phyloP scores from a whole-genome alignment of 192 early-diverging fungal species.

The Podila epigama region DNA sequence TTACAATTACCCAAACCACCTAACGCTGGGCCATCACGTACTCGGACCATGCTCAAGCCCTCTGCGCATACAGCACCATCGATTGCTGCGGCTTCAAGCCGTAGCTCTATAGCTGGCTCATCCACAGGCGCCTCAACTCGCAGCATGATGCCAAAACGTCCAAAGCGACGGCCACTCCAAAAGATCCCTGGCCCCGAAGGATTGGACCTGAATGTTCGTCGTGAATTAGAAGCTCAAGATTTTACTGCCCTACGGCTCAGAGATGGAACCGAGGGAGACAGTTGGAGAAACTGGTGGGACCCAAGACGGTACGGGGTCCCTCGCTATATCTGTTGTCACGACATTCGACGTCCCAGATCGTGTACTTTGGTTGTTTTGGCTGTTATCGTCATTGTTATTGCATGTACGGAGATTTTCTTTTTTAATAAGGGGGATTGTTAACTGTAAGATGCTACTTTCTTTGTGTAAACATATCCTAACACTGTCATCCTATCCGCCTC shows the following conservation, averaged over 20 bases:
- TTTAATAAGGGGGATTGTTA: neutral
- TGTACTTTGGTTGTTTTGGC: constrained; percentile 14
- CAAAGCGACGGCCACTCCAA: constrained; percentile 17
- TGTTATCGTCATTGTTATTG: constrained; percentile 11
- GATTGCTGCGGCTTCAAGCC: too few species aligned
- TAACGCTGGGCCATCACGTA: neutral
- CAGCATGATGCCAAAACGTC: neutral
- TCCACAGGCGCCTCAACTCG: neutral
- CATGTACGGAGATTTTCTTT: constrained; percentile 13
- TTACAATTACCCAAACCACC: neutral
- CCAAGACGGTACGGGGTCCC: constrained; percentile 31
- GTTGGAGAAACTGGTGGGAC: constrained; percentile 19
- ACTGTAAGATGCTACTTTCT: too few species aligned
- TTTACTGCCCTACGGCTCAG: constrained; percentile 7
- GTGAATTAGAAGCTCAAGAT: constrained; percentile 22
- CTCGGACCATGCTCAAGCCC: neutral
- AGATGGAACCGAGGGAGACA: constrained; percentile 1
- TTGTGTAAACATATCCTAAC: too few species aligned
- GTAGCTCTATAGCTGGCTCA: neutral
- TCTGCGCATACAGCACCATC: neutral
- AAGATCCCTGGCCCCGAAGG: constrained; percentile 33
- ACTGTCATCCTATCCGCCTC: too few species aligned
- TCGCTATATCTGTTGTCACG: constrained; percentile 20
- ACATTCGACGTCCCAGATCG: constrained; percentile 14
- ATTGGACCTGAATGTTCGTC: constrained; percentile 17